A percentile compares a stretch with the other conserved stretches of the same genome.
phyloP scores from a whole-genome alignment of 2,329 filamentous ascomycete genomes.

The Botrytis squamosa region DNA sequence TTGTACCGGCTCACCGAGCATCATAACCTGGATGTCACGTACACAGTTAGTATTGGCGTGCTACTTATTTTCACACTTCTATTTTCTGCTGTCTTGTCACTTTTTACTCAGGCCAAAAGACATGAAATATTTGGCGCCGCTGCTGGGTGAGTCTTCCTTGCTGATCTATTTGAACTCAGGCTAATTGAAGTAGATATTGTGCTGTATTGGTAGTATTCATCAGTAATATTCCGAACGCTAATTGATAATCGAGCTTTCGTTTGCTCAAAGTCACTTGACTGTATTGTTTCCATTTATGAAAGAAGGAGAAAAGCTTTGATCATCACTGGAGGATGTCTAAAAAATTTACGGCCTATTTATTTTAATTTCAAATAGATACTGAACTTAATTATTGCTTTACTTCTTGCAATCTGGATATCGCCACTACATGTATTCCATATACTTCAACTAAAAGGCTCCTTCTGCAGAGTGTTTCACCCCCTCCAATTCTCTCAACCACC shows the following conservation, averaged over 20 bases:
- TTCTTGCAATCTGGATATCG: neutral
- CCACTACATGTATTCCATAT: neutral
- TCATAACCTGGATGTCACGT: conserved; percentile 16
- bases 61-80: conserved; percentile 30
- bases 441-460: neutral
- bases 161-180: neutral
- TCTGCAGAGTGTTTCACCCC: conserved; percentile 39
- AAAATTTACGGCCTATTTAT: neutral
- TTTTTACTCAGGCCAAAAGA: conserved; percentile 33
- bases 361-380: neutral
- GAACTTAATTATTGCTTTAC: neutral
- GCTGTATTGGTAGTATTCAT: conserved; percentile 33
- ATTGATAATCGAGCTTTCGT: neutral
- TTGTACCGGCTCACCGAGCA: conserved; percentile 23
- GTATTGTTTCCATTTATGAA: neutral
- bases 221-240: conserved; percentile 19
- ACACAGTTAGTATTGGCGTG: conserved; percentile 26
- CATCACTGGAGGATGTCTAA: neutral
- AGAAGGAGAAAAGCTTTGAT: no score
- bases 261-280: neutral
- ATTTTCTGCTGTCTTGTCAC: conserved; percentile 27
- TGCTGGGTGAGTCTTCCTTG: conserved; percentile 29
- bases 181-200: conserved; percentile 25
- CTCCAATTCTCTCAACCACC: conserved; percentile 47
- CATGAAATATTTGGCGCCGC: conserved; percentile 35